Evolutionary conservation across 176 grass and related monocot species (phyloP), one percentile per base, ranked within the genome.

Genomic region (Echinochloa phyllopogon): DNA sequence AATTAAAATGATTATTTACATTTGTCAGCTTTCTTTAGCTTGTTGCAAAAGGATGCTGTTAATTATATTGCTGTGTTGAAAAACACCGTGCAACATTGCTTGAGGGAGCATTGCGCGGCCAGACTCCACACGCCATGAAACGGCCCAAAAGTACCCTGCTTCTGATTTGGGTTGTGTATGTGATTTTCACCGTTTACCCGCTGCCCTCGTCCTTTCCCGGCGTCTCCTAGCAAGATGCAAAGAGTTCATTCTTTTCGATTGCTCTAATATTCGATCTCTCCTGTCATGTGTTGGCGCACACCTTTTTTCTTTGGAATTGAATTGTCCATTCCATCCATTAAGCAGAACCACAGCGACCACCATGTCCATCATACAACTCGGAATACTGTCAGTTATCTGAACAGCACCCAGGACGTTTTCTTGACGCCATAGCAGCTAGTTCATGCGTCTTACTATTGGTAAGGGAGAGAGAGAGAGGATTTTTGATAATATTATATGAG

Each of bases 111-210:
- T 20, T 50, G 45, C 70, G 72, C 29, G 72, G 49, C 27, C 72
- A 38, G 17, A 5, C 70, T 18, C 45, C 45, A 36, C 70, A 73
- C 70, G 72, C 48, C 16, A 74, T 21, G 65, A 67, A 67, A 67
- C 36, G 2, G 6, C 36, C 61, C 15, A 66, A 40, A 40, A 36
- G 63, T 18, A 65, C 24, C 4, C 5, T 64, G 61, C 24, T 62
- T 29, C 10, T 64, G 5, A 7, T 64, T 15, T 64, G 61, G 61
- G 25, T 36, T n/a, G n/a, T 33, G 12, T 6, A 38, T 7, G 33
- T 38, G 15, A 17, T 38, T 37, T 65, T 37, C 33, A 40, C 36
- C 16, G 10, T 40, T 65, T 16, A 5, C 52, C 52, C 8, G 41
- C 41, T 43, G 5, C 41, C 20, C 23, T 25, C 21, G n/a, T n/a